These are phyloP conservation scores for Septoria linicola DNA, from an alignment of 2,329 filamentous ascomycete genomes.

Conservation along the genomic window DNA sequence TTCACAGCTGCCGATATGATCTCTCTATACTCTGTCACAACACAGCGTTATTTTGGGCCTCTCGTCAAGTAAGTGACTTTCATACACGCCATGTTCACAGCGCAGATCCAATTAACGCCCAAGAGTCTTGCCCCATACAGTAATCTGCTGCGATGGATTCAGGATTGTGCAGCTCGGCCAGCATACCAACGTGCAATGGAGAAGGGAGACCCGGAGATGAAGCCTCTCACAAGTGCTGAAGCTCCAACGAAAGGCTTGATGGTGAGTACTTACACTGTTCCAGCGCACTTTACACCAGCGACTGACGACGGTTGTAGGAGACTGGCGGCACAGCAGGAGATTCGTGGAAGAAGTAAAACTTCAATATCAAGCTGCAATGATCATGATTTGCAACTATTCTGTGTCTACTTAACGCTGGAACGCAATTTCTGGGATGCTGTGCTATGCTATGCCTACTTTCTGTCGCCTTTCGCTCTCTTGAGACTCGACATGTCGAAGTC, in stretches of 20 bases:
- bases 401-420: too few species aligned
- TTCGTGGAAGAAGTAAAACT: conserved; percentile 26
- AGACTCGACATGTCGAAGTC: conserved; percentile 28
- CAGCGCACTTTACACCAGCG: background rate
- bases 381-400: too few species aligned
- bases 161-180: conserved; percentile 29
- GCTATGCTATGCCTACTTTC: conserved; percentile 14
- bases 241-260: conserved; percentile 21
- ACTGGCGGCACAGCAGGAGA: conserved; percentile 20
- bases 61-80: conserved; percentile 28
- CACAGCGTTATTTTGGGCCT: conserved; percentile 55
- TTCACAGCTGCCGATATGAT: conserved; percentile 67
- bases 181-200: conserved; percentile 36
- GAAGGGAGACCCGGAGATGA: conserved; percentile 37
- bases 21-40: conserved; percentile 59
- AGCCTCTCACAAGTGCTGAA: conserved; percentile 22
- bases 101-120: background rate
- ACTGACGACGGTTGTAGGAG: background rate
- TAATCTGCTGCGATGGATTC: conserved; percentile 34
- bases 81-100: too few species aligned
- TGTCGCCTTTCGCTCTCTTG: conserved; percentile 22
- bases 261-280: background rate
- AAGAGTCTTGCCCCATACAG: conserved; percentile 21
- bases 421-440: too few species aligned
- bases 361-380: background rate